Conservation (phyloP, 345 rosid species). For the Dimocarpus longan region DNA sequence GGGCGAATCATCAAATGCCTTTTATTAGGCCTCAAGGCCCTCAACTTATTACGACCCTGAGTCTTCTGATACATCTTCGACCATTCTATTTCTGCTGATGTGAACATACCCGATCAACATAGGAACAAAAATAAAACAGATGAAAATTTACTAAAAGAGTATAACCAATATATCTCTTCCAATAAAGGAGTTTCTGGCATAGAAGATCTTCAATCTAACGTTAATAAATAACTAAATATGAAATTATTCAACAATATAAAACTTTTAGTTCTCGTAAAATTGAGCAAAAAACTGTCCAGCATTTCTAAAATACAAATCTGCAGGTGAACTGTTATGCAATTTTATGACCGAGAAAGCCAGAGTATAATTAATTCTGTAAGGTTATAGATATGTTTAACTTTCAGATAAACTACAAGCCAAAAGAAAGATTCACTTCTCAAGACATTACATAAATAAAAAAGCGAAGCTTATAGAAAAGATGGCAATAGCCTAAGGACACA, state of each 20-base stretch:
- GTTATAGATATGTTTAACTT: background rate
- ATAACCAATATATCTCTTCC: slow-evolving; percentile 12
- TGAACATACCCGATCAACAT: slow-evolving; percentile 9
- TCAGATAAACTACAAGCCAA: background rate
- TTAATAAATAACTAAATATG: background rate
- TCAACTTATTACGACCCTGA: slow-evolving; percentile 11
- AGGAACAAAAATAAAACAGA: background rate
- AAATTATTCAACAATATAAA: background rate
- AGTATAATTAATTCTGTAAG: background rate
- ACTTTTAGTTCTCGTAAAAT: background rate
- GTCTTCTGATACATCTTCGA: slow-evolving; percentile 39
- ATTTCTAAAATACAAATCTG: background rate
- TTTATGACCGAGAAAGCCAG: background rate
- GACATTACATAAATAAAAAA: slow-evolving; percentile 3
- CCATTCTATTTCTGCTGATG: slow-evolving; percentile 38
- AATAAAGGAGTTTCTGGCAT: background rate
- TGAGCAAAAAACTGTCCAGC: background rate
- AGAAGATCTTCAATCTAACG: background rate
- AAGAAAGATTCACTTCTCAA: background rate
- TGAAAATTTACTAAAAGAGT: background rate
- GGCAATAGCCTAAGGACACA: slow-evolving; percentile 1
- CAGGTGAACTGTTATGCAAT: background rate
- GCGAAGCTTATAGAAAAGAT: slow-evolving; percentile 1
- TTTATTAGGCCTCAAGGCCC: slow-evolving; percentile 14
- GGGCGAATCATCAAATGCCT: slow-evolving; percentile 62